Percentiles rank a stretch among this genome's conserved stretches.
Conservation (phyloP, 352 stramenopile species). For the Phytophthora ohioensis region DNA sequence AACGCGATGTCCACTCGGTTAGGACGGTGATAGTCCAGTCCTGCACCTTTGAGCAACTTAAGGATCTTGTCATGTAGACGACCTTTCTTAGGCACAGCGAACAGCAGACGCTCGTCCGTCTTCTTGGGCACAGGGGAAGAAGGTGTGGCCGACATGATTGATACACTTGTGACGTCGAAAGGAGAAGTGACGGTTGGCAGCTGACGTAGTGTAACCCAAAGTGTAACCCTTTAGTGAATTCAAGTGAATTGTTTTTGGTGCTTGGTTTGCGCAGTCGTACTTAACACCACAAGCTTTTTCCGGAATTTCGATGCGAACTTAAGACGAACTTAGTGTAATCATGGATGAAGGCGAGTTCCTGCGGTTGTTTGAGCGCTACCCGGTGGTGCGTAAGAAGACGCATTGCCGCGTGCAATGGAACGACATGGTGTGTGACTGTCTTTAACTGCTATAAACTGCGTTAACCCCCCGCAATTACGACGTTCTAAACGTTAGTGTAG, state of each 20-base stretch:
- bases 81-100: conserved; percentile 98
- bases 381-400: conserved; percentile 82
- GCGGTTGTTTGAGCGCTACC: conserved; percentile 75
- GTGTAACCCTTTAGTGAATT: conserved; percentile 11
- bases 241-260: background rate
- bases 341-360: conserved; percentile 84
- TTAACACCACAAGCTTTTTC: conserved; percentile 11
- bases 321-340: conserved; percentile 7
- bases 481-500: background rate
- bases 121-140: conserved; percentile 22
- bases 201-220: conserved; percentile 3
- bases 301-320: too few species aligned
- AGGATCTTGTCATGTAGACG: conserved; percentile 97
- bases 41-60: conserved; percentile 95
- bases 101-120: conserved; percentile 79
- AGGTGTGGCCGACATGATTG: conserved; percentile 21
- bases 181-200: conserved; percentile 18
- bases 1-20: conserved; percentile 94
- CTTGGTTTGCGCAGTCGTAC: conserved; percentile 9
- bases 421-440: conserved; percentile 50
- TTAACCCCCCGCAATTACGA: background rate
- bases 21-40: conserved; percentile 95
- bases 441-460: background rate
- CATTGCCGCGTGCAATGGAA: conserved; percentile 86
- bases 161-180: background rate